A percentile compares a stretch with the other conserved stretches of the same genome.
Evolutionary conservation across 352 stramenopile genomes (phyloP).

Genomic region (Aphanomyces stellatus): DNA sequence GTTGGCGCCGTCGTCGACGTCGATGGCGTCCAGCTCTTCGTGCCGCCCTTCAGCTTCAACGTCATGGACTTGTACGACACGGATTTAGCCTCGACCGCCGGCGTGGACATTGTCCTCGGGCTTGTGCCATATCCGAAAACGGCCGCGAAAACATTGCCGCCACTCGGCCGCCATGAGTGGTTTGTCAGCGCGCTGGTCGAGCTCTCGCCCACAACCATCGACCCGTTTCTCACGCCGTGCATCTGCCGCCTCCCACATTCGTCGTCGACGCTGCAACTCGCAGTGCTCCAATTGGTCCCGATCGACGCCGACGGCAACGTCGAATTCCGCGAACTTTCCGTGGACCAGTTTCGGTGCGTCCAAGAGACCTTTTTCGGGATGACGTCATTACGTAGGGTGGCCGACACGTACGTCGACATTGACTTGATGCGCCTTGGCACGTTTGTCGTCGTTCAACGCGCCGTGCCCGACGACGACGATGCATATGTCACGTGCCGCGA

Average conservation of each 20-base stretch:
- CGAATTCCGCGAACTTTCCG: background rate
- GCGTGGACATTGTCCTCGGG: conserved; percentile 41
- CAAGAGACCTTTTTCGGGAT: no score
- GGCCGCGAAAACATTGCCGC: no score
- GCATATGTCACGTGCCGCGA: no score
- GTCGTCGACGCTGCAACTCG: background rate
- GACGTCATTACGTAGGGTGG: conserved; percentile 5
- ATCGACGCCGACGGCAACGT: conserved; percentile 1
- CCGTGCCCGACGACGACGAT: no score
- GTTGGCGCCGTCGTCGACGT: conserved; percentile 30
- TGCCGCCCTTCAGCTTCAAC: conserved; percentile 42
- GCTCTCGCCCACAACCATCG: conserved; percentile 26
- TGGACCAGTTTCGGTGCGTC: background rate
- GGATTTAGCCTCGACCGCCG: conserved; percentile 41
- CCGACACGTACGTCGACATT: conserved; percentile 3
- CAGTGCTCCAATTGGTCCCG: background rate
- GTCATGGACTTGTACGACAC: conserved; percentile 32
- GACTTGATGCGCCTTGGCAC: conserved; percentile 10
- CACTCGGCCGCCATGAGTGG: conserved; percentile 21
- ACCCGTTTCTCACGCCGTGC: conserved; percentile 8
- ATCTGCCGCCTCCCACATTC: conserved; percentile 3
- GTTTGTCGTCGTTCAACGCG: conserved; percentile 12
- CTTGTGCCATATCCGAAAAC: background rate
- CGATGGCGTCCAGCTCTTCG: conserved; percentile 30
- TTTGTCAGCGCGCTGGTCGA: conserved; percentile 43